A percentile compares a stretch with the other conserved stretches of the same genome.
phyloP scores from a whole-genome alignment of 176 grass and related monocot species.

The Dendrocalamus sinicus region DNA sequence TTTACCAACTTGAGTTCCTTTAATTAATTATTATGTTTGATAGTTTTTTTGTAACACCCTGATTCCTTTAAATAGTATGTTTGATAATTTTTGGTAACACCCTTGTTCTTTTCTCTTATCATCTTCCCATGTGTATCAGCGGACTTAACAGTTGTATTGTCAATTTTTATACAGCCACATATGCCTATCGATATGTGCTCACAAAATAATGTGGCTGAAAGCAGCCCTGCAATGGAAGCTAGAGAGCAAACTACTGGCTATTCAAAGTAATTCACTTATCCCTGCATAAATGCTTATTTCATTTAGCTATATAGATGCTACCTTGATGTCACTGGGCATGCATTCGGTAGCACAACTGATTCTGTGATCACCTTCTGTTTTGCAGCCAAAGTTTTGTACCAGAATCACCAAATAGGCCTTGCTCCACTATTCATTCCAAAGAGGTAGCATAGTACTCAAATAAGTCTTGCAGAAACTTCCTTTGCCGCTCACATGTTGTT shows the following conservation, averaged over 20 bases:
- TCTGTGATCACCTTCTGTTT: slow-evolving; percentile 32
- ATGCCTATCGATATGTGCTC: slow-evolving; percentile 35
- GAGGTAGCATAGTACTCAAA: slow-evolving; percentile 31
- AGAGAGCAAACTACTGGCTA: slow-evolving; percentile 30
- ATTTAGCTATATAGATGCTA: slow-evolving; percentile 33
- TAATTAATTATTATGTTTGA: slow-evolving; percentile 13
- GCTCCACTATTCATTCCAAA: slow-evolving; percentile 25
- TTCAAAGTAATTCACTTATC: slow-evolving; percentile 46
- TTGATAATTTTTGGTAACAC: slow-evolving; percentile 19
- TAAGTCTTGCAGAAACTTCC: neutral
- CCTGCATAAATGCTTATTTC: slow-evolving; percentile 27
- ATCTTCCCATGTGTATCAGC: neutral
- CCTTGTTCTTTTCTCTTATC: slow-evolving; percentile 11
- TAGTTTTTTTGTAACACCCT: slow-evolving; percentile 1
- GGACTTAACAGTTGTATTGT: neutral
- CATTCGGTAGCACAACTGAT: slow-evolving; percentile 20
- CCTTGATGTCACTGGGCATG: slow-evolving; percentile 32
- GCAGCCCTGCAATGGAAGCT: slow-evolving; percentile 23
- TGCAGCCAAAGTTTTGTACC: slow-evolving; percentile 43
- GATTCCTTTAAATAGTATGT: neutral
- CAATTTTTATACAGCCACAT: slow-evolving; percentile 32
- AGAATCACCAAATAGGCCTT: slow-evolving; percentile 34
- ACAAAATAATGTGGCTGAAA: slow-evolving; percentile 39
- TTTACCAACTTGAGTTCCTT: neutral
- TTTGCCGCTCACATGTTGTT: slow-evolving; percentile 4